These are phyloP conservation scores for Vanrija pseudolonga DNA, from an alignment of 1,284 basidiomycete genomes.

Conservation along the genomic window DNA sequence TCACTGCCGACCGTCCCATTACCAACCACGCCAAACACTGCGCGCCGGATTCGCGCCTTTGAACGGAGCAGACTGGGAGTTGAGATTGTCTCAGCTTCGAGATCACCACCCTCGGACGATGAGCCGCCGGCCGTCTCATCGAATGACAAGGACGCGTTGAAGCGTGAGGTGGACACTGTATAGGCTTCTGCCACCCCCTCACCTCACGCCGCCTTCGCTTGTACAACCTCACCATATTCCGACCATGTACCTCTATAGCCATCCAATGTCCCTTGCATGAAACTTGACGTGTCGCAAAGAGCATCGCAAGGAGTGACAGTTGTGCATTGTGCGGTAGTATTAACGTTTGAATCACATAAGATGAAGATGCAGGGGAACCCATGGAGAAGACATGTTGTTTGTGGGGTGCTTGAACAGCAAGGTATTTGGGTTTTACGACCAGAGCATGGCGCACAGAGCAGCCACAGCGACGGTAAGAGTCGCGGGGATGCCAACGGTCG, in stretches of 20 bases:
- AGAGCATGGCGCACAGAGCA: constrained; percentile 2
- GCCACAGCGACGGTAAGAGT: not conserved
- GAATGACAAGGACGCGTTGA: not conserved
- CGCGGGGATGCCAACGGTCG: not conserved
- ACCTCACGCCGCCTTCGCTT: too few relatives aligned
- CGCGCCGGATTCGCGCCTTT: not conserved
- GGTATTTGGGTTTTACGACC: constrained; percentile 1
- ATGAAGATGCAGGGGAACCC: too few relatives aligned
- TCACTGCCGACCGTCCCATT: not conserved
- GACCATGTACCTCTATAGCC: too few relatives aligned
- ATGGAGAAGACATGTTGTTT: too few relatives aligned
- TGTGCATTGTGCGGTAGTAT: too few relatives aligned
- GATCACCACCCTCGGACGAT: not conserved
- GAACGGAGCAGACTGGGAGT: not conserved
- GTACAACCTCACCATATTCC: too few relatives aligned
- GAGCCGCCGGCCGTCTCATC: not conserved
- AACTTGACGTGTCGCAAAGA: too few relatives aligned
- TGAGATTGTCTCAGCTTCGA: not conserved
- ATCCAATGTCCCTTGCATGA: too few relatives aligned
- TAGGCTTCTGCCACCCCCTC: not conserved
- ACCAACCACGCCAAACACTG: not conserved
- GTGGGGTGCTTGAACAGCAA: too few relatives aligned
- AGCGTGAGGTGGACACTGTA: not conserved
- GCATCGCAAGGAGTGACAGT: too few relatives aligned
- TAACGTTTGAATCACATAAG: too few relatives aligned